Evolutionary conservation across 1,284 basidiomycete genomes (phyloP).

Genomic region (Schizophyllum amplum): DNA sequence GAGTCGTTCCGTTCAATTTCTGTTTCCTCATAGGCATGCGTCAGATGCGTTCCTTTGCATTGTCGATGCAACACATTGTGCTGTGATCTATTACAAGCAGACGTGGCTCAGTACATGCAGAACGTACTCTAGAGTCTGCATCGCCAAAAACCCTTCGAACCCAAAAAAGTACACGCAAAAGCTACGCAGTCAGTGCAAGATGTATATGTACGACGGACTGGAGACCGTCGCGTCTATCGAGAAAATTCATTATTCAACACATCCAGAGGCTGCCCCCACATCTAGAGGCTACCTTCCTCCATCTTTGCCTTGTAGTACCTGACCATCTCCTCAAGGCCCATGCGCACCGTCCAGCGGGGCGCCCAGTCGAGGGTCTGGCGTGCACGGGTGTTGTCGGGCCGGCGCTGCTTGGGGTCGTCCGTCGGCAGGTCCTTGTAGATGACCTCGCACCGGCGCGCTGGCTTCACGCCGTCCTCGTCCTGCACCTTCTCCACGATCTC

Average conservation of each 20-base stretch:
- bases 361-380: slow-evolving; percentile 85
- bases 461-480: slow-evolving; percentile 64
- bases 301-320: slow-evolving; percentile 86
- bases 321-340: slow-evolving; percentile 93
- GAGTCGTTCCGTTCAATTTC: too few species aligned
- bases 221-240: too few species aligned
- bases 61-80: too few species aligned
- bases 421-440: slow-evolving; percentile 81
- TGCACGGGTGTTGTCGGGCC: slow-evolving; percentile 88
- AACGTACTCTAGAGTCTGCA: too few species aligned
- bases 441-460: slow-evolving; percentile 56
- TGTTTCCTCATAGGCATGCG: too few species aligned
- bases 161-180: neutral
- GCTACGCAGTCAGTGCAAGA: neutral
- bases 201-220: too few species aligned
- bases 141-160: neutral
- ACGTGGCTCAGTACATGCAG: too few species aligned
- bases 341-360: slow-evolving; percentile 84
- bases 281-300: slow-evolving; percentile 68
- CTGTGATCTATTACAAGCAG: too few species aligned
- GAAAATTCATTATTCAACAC: neutral
- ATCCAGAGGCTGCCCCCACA: neutral
- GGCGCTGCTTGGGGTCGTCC: slow-evolving; percentile 92
- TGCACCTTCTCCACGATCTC: slow-evolving; percentile 88
- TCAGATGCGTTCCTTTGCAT: too few species aligned